These are phyloP conservation scores for Neurospora tetrasperma DNA, from an alignment of 495 filamentous ascomycete species.

Conservation along the genomic window DNA sequence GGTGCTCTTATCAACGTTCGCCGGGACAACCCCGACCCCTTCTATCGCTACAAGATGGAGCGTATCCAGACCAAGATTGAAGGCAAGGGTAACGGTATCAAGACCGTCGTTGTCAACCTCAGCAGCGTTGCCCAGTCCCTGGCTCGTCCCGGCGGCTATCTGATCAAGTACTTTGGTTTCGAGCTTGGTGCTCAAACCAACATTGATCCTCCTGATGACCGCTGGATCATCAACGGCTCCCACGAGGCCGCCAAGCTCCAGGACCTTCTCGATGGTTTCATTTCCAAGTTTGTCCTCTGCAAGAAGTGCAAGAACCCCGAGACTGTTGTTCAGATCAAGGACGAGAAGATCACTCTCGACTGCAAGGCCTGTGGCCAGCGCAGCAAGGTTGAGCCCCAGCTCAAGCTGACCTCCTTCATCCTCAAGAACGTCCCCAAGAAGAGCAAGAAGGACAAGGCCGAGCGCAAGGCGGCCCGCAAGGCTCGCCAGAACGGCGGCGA, in stretches of 20 bases:
- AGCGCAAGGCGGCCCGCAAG: conserved; percentile 74
- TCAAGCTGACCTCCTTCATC: conserved; percentile 96
- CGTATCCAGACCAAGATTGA: conserved; percentile 96
- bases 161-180: conserved; percentile 99
- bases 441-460: conserved; percentile 91
- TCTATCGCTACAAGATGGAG: conserved; percentile 99
- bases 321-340: conserved; percentile 89
- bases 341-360: conserved; percentile 80
- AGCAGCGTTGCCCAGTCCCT: conserved; percentile 89
- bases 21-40: conserved; percentile 94
- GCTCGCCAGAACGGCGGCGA: conserved; percentile 70
- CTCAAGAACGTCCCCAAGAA: conserved; percentile 85
- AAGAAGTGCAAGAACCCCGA: conserved; percentile 99
- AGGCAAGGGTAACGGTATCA: conserved; percentile 97
- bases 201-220: conserved; percentile 90
- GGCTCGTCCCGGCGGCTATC: conserved; percentile 81
- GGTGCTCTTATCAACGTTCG: conserved; percentile 83
- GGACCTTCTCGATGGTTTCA: conserved; percentile 97
- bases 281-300: conserved; percentile 95
- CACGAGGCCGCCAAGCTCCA: conserved; percentile 94
- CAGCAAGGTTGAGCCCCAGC: conserved; percentile 77
- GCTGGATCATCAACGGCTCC: conserved; percentile 99
- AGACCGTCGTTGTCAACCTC: conserved; percentile 93
- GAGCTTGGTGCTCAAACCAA: conserved; percentile 98
- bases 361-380: conserved; percentile 98